phyloP scores from a whole-genome alignment of 2,329 filamentous ascomycete genomes.

The Cladosporium sp. region DNA sequence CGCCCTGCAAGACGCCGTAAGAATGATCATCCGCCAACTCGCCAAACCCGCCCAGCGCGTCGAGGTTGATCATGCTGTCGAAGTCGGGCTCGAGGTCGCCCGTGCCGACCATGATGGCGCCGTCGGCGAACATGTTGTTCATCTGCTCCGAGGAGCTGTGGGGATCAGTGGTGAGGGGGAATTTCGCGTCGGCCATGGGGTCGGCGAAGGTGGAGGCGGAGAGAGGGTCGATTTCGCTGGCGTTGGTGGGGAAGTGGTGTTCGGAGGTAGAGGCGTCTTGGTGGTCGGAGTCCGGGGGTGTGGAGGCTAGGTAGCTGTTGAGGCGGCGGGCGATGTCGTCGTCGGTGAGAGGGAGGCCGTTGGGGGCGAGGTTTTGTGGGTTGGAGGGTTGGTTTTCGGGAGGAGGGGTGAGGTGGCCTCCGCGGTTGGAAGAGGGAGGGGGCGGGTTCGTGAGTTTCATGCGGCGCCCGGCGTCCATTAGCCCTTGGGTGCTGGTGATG shows the following conservation, averaged over 20 bases:
- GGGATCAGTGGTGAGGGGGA: not conserved
- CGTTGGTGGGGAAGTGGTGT: conserved; percentile 10
- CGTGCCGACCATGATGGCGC: conserved; percentile 15
- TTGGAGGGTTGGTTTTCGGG: not conserved
- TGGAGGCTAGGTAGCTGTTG: conserved; percentile 47
- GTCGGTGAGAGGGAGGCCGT: conserved; percentile 32
- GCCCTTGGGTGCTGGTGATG: conserved; percentile 41
- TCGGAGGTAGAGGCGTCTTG: conserved; percentile 11
- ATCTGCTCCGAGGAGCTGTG: not conserved
- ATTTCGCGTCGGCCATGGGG: conserved; percentile 1
- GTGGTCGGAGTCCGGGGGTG: conserved; percentile 40
- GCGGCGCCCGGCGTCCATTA: conserved; percentile 42
- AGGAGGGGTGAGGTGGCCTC: conserved; percentile 29
- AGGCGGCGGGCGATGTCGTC: conserved; percentile 44
- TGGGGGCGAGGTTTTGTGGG: conserved; percentile 9
- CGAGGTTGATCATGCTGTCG: conserved; percentile 33
- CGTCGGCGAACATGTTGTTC: conserved; percentile 8
- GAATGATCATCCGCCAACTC: conserved; percentile 21
- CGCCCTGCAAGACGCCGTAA: conserved; percentile 30
- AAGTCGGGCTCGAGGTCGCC: conserved; percentile 33
- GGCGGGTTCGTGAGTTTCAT: conserved; percentile 29
- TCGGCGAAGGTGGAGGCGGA: not conserved
- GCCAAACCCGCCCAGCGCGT: conserved; percentile 29
- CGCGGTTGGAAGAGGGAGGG: conserved; percentile 4
- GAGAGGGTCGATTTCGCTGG: not conserved